Evolutionary conservation across 169 alveolate species (phyloP), one percentile per base, ranked within the genome.

Genomic region (Plasmodium coatneyi): DNA sequence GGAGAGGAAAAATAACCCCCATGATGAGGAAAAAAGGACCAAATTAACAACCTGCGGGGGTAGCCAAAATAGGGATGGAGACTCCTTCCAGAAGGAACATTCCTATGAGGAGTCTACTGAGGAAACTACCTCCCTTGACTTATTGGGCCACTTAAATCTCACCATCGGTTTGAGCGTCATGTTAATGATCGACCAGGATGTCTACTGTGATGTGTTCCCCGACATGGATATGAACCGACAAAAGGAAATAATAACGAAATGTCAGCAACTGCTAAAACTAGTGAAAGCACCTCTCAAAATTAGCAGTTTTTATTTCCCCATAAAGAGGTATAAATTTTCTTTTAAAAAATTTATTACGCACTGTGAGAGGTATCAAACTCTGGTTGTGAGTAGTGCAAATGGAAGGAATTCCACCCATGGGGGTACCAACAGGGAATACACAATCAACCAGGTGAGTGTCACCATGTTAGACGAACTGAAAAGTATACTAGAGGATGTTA

Each of bases 121-220:
- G 76, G 36, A 66, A 9, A 66, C 36, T 12, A 66, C 94, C 25
- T 78, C 94, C 5, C 36, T 89, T 32, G 94, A 89, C 43, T 5
- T 89, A 2, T n/a, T 56, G 22, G 49, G 81, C 52, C 32, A 39
- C 30, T 30, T 89, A 30, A 79, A 89, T 66, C 54, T 30, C 22
- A 32, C 56, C 52, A 60, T 32, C 19, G 84, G 90, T 0, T 43
- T 34, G 9, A 79, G 90, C 72, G 66, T 89, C 25, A 70, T 56
- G 19, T 28, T 89, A 56, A 43, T 79, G n/a, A 79, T 60, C 9
- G 94, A 89, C 52, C 54, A 60, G 34, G 94, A 79, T 60, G 52
- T 41, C n/a, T 79, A 72, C 41, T 19, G 43, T 6, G 66, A 41
- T 39, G 32, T 30, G 7, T 22, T 30, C 39, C 78, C 52, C 2